Base-by-base conservation (phyloP, 2,329 filamentous ascomycete species). In the Stachybotrys elegans region DNA sequence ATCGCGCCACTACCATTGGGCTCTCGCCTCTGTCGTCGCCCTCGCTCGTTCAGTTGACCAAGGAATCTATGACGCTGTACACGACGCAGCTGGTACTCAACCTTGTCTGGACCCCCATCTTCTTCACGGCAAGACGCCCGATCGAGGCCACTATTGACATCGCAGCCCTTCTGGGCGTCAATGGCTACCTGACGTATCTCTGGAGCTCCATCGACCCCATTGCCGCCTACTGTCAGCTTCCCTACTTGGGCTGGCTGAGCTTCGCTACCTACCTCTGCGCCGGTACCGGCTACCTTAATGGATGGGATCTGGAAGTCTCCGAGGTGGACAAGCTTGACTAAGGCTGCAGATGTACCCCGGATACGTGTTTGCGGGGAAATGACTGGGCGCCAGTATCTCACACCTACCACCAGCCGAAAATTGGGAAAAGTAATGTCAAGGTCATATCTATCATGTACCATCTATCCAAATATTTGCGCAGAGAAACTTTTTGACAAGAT, bases 31-130 rank as follows among this genome's bases (percentile, higher is more conserved):
- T 73, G 31, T 63, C 75, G 29, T 70, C 73, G 27, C 69, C 76
- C 22, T 63, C 68, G 31, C 78, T 76, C n/a, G 73, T 79, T 39
- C 65, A 70, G 27, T 67, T 79, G 43, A 81, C 85, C 42, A 78
- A 79, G 60, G 75, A 81, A 52, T 85, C 83, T 52, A 84, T 88
- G 46, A 88, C 85, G 0, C 75, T 96, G 22, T 96, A 95, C 71
- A 87, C 86, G 3, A 73, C 90, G 47, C 91, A 96, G 67, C 81
- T 96, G 6, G 86, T 77, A 11, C 73, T 96, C 42, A 96, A 96
- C 63, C 72, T 95, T 22, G 65, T 84, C 43, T 97, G 88, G 88
- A 96, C 90, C 79, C 92, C 92, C 12, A 76, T 96, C 11, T 96
- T 96, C 76, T 96, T 95, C 61, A 76, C 79, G n/a, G 60, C 84